Evolutionary conservation across 768 basidiomycete genomes (phyloP).

Genomic region (Aureoboletus auriporus): DNA sequence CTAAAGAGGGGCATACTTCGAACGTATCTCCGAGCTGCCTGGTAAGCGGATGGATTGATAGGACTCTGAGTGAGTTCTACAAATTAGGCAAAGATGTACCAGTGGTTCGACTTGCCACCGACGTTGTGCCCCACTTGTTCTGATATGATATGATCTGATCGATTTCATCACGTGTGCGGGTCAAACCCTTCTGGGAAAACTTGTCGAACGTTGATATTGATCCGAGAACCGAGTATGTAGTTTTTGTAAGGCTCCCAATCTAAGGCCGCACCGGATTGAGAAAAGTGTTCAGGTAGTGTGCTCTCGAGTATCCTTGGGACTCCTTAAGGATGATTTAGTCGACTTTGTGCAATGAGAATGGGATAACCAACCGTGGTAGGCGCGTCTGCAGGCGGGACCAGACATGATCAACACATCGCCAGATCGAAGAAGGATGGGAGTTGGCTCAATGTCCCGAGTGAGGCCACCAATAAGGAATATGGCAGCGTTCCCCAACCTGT

Average conservation of each 20-base stretch:
- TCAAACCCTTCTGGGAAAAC: conserved; percentile 74
- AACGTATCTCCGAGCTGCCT: conserved; percentile 4
- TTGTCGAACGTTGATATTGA: conserved; percentile 92
- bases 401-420: conserved; percentile 95
- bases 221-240: conserved; percentile 66
- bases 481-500: conserved; percentile 82
- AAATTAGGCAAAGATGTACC: background rate
- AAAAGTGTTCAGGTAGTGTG: conserved; percentile 66
- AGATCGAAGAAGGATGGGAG: conserved; percentile 81
- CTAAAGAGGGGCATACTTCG: background rate
- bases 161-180: conserved; percentile 18
- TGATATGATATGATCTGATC: background rate
- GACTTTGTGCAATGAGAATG: background rate
- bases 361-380: conserved; percentile 78
- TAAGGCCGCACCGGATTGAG: conserved; percentile 8
- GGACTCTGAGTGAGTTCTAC: conserved; percentile 1
- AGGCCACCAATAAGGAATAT: conserved; percentile 86
- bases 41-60: conserved; percentile 11
- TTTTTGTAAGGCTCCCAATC: conserved; percentile 61
- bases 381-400: conserved; percentile 75
- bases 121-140: conserved; percentile 2
- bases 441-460: conserved; percentile 72
- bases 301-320: conserved; percentile 85
- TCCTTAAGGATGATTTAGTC: conserved; percentile 37
- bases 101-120: background rate